Evolutionary conservation across 2,329 filamentous ascomycete genomes (phyloP).

Genomic region (Leptographium wingfieldii): DNA sequence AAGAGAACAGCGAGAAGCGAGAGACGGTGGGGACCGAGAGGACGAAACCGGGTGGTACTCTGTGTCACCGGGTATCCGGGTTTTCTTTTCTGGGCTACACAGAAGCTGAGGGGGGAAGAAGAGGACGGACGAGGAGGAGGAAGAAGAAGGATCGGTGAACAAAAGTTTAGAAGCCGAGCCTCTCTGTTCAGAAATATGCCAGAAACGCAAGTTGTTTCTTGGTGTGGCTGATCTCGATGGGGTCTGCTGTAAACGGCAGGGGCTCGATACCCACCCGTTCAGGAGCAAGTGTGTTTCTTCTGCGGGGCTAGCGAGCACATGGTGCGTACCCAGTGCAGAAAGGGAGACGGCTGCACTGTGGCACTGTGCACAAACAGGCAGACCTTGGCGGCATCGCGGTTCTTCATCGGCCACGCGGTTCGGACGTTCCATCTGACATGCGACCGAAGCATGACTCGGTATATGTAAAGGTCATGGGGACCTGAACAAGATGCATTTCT

Average conservation of each 20-base stretch:
- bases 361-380: too few relatives aligned
- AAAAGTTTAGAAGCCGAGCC: not conserved
- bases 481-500: too few relatives aligned
- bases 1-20: not conserved
- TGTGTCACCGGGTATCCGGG: not conserved
- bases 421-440: too few relatives aligned
- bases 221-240: not conserved
- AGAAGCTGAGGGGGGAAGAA: not conserved
- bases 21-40: not conserved
- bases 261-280: not conserved
- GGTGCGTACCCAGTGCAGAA: too few relatives aligned
- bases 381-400: too few relatives aligned
- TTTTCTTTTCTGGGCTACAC: not conserved
- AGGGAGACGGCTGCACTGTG: too few relatives aligned
- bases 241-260: slow-evolving; percentile 1
- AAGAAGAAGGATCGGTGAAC: not conserved
- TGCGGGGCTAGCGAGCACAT: not conserved
- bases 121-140: not conserved
- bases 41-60: not conserved
- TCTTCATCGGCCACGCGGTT: too few relatives aligned
- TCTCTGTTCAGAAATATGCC: not conserved
- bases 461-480: too few relatives aligned
- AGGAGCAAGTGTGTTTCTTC: slow-evolving; percentile 2
- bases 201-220: not conserved
- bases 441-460: too few relatives aligned